Base-by-base conservation (phyloP, 2,329 filamentous ascomycete genomes). In the Calonectria multiphialidica region DNA sequence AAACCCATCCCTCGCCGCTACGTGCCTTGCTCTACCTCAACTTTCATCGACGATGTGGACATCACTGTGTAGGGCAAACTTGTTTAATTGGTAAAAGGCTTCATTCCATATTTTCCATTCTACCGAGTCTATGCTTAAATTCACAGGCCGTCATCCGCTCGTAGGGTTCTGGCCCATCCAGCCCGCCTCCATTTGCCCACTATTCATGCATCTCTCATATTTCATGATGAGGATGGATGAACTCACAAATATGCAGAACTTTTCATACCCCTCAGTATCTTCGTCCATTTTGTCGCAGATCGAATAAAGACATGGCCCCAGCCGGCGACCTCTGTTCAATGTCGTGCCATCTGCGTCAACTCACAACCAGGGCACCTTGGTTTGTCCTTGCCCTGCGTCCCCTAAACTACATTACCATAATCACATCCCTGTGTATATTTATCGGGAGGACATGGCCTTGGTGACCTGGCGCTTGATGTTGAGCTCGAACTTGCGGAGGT, bases 401-500 rank as follows among this genome's bases (percentile, higher is more conserved):
- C 69, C 70, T 75, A 74, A 74, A 74, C 69, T 75, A 76, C 72
- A 66, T 44, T 62, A 57, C 55, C 53, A 77, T 55, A 21, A 66
- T 65, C 47, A 57, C 30, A 57, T 23, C 35, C 57, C 59, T n/a
- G 33, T 25, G 72, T 75, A 66, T 74, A 79, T 83, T 92, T 96
- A 98, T 87, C 95, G 93, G 83, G 95, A 96, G 77, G 95, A 93
- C 95, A 98, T 98, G 82, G 94, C 96, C 94, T 98, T 99, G 88
- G 97, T 99, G 82, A 99, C 96, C 80, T 98, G 92, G 83, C 97
- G 92, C 95, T 98, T 99, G 77, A 99, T 92, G 74, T 95, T 95
- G 79, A 99, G 90, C 91, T 99, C 97, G 93, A 98, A 98, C 95
- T 98, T 98, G 95, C 98, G 98, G 81, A 99, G 90, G 84, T 99